phyloP scores from a whole-genome alignment of 768 basidiomycete genomes.

The Hygrophoropsis aurantiaca region DNA sequence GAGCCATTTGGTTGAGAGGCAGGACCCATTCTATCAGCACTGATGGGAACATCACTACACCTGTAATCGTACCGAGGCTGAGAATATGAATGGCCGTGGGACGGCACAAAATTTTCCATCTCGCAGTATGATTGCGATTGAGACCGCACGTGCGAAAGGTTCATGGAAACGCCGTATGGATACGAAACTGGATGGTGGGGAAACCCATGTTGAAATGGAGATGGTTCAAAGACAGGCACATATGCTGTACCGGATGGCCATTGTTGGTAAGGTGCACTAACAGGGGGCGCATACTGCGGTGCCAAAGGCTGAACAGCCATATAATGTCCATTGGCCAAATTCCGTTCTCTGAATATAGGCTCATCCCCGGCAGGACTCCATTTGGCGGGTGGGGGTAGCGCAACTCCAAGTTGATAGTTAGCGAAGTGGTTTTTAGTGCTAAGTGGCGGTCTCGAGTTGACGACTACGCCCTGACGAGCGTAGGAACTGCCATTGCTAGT shows the following conservation, averaged over 20 bases:
- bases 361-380: conserved; percentile 85
- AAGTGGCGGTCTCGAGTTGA: conserved; percentile 4
- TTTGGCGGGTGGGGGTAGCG: conserved; percentile 70
- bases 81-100: conserved; percentile 60
- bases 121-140: conserved; percentile 60
- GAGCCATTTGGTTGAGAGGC: conserved; percentile 36
- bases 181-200: not conserved
- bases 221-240: conserved; percentile 31
- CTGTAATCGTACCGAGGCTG: conserved; percentile 57
- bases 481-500: conserved; percentile 15
- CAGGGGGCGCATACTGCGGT: conserved; percentile 32
- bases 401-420: conserved; percentile 23
- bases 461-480: not conserved
- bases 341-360: conserved; percentile 58
- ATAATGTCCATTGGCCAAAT: conserved; percentile 56
- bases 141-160: not conserved
- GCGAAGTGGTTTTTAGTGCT: conserved; percentile 13
- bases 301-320: conserved; percentile 59
- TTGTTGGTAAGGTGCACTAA: conserved; percentile 29
- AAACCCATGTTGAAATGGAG: conserved; percentile 23
- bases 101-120: conserved; percentile 45
- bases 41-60: conserved; percentile 46
- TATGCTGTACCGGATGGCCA: conserved; percentile 19
- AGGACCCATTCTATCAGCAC: conserved; percentile 40
- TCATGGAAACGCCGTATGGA: not conserved